A percentile compares a stretch with the other conserved stretches of the same genome.
phyloP scores from a whole-genome alignment of 306 rosid species.

The Vigna nakashimae region DNA sequence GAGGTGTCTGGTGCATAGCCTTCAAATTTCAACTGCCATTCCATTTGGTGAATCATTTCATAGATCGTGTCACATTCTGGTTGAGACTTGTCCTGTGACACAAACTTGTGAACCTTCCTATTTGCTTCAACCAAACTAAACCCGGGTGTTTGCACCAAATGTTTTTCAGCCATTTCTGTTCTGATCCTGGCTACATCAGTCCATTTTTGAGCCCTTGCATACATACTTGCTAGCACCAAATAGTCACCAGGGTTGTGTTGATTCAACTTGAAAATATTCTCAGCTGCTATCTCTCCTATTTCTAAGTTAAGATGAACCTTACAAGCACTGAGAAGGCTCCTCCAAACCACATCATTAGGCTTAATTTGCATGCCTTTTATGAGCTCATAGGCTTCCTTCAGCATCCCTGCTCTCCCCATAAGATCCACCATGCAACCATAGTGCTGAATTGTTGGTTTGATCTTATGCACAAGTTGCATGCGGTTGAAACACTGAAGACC shows the following conservation, averaged over 20 bases:
- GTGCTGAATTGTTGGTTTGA: conserved; percentile 71
- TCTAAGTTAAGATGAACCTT: conserved; percentile 69
- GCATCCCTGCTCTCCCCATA: conserved; percentile 75
- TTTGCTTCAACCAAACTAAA: conserved; percentile 78
- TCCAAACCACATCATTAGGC: conserved; percentile 79
- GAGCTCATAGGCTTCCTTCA: conserved; percentile 70
- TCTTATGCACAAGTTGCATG: conserved; percentile 69
- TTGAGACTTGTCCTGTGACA: conserved; percentile 77
- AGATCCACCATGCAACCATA: conserved; percentile 91
- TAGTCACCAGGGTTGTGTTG: conserved; percentile 67
- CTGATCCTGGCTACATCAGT: conserved; percentile 68
- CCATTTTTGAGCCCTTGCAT: conserved; percentile 74
- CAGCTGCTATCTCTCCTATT: conserved; percentile 69
- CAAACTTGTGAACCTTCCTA: conserved; percentile 69
- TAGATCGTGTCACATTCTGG: conserved; percentile 51
- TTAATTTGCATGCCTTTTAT: conserved; percentile 60
- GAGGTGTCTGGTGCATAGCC: conserved; percentile 78
- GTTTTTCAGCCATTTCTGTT: conserved; percentile 57
- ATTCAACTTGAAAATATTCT: conserved; percentile 57
- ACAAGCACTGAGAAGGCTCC: conserved; percentile 85
- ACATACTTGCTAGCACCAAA: conserved; percentile 73
- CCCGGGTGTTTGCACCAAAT: conserved; percentile 70
- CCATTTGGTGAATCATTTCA: conserved; percentile 93
- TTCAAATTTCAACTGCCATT: conserved; percentile 93
- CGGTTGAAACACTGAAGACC: conserved; percentile 60